Evolutionary conservation across 192 early-diverging fungal genomes (phyloP), one percentile per base, ranked within the genome.

Genomic region (Podila clonocystis): DNA sequence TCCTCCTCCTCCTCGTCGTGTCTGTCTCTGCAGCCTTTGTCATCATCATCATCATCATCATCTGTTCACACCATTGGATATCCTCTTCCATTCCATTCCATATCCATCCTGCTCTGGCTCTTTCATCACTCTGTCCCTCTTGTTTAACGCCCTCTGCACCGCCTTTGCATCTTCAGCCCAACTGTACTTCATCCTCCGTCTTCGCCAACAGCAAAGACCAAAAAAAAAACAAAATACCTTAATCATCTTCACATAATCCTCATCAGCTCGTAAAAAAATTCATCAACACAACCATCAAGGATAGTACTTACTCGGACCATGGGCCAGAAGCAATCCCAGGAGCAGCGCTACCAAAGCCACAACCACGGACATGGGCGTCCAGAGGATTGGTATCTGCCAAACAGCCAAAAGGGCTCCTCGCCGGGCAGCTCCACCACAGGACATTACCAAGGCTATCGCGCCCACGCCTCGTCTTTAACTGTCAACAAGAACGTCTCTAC

Each of bases 351-450:
- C 8, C 68, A 65, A n/a, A 41, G 58, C 57, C 38, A 49, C 30
- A 28, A 67, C 67, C 31, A 48, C 33, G 75, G 75, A 20, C 59
- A 71, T 31, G 69, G 61, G 29, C 69, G 65, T 49, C 75, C 57
- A 31, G 75, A 78, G 60, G 75, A 78, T 45, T 72, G 69, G 63
- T 78, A 78, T 59, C 28, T 72, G 9, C 65, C 75, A 26, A 67
- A 58, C 50, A 48, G 19, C 59, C 70, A 78, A 5, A 19, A 31
- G 5, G 57, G 49, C 48, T 78, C 75, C 5, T 78, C 75, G 20
- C 69, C 75, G 1, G 65, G 59, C 15, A 78, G 69, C 65, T 78
- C 75, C 15, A 78, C 75, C 15, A 78, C 75, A 34, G 75, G 75
- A 1, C 64, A 78, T 50, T 71, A 67, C 20, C 63, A 64, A 8